Evolutionary conservation across 2,329 filamentous ascomycete genomes (phyloP), one percentile per base, ranked within the genome.

Genomic region (Exophiala viscosa): DNA sequence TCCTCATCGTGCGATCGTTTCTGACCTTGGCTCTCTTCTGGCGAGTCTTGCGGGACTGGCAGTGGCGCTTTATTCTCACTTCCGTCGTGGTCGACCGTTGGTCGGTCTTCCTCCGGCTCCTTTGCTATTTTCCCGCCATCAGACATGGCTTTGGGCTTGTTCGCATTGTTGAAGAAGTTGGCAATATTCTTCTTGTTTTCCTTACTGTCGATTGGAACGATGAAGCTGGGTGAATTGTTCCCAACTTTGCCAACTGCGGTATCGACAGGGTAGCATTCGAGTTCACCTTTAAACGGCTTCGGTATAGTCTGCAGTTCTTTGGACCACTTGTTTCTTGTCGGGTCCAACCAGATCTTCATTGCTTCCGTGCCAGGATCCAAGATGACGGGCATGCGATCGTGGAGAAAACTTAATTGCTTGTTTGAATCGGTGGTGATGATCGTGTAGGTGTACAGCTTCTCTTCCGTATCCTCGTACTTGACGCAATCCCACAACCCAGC

Each of bases 371-470:
- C 84, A 3, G 87, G 83, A 5, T 96, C 85, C 1, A 99, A 69
- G 28, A 97, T 88, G 5, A 96, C 92, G 0, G 93, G 93, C 93
- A 99, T 99, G 13, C 93, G 85, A 65, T 95, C 87, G 67, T 99
- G 93, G 14, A 99, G 76, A 61, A 96, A 97, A 23, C 78, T 84
- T 44, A 97, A 76, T 67, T 92, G 87, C 57, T 84, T 76, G 64
- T 92, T 96, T 6, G 90, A 88, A 55, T 86, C 81, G 1, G 92
- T 97, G 1, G 93, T 99, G 68, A 97, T 92, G 66, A 99, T 83
- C 1, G 91, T 92, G 69, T 96, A 99, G 0, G 90, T 95, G 67
- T 92, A 96, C 4, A 84, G 72, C 67, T 86, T 88, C 58, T 88
- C 79, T 2, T 83, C 77, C 1, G 81, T 64, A 85, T 86, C 86